phyloP scores from a whole-genome alignment of 441 rosid genomes.

The Pelargonium exstipulatum region DNA sequence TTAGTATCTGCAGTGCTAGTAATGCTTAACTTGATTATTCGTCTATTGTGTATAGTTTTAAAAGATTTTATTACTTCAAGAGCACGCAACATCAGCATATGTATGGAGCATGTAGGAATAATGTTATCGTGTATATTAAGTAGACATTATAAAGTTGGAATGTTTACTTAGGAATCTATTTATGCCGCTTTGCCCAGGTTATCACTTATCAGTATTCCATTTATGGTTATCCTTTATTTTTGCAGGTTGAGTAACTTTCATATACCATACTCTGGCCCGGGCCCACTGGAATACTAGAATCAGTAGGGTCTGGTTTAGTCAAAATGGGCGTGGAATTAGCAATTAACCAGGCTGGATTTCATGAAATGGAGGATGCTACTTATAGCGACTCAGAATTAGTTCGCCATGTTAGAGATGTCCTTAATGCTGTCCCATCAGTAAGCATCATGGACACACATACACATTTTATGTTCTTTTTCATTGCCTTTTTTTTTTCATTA shows the following conservation, averaged over 20 bases:
- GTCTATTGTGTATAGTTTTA: not conserved
- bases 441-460: constrained; percentile 15
- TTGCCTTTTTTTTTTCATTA: not conserved
- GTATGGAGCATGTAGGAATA: not conserved
- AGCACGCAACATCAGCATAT: not conserved
- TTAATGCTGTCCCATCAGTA: constrained; percentile 38
- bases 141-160: not conserved
- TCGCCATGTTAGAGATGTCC: constrained; percentile 48
- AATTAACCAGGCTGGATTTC: not conserved
- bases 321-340: constrained; percentile 18
- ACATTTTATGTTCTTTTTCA: no score
- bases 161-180: not conserved
- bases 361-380: constrained; percentile 24
- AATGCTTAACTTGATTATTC: no score
- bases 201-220: not conserved
- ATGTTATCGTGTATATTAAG: not conserved
- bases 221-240: not conserved
- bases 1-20: no score
- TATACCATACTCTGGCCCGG: not conserved
- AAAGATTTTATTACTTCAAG: not conserved
- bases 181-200: not conserved
- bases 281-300: not conserved
- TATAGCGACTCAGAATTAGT: constrained; percentile 48
- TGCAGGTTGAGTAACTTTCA: not conserved
- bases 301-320: constrained; percentile 14